Base-by-base conservation (phyloP, 768 basidiomycete genomes). In the Boletales sp. region DNA sequence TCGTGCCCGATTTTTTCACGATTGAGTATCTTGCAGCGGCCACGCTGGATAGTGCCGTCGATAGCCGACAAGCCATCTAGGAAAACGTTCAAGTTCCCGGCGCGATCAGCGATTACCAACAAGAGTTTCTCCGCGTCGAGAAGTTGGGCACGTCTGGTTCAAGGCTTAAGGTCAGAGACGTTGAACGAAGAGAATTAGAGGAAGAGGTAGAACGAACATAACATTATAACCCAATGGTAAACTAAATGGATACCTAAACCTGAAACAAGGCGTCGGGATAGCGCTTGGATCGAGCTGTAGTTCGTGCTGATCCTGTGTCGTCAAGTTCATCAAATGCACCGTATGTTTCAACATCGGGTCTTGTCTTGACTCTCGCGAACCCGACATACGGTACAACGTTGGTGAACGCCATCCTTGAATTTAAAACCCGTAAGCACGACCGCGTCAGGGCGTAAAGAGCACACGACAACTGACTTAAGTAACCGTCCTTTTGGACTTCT, bases 1-100 rank as follows among this genome's bases (percentile, higher is more conserved):
- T 74, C 67, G 4, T 68, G 59, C 0, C 77, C 80, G 13, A 81
- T 69, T 57, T 75, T 80, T 49, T 76, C 73, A 8, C 69, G 70
- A 47, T 72, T 68, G 13, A 82, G 59, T 0, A 17, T 31, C 44
- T 73, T 74, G 32, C 66, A 61, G 7, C 49, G 48, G 1, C 57
- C 48, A 7, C 57, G 57, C 0, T 33, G 13, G 9, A 80, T 56
- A 0, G 73, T 68, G 11, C 60, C 49, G 0, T 66, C 63, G 8
- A 82, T 63, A 11, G 37, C 50, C 2, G 49, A 34, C 2, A 72
- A 48, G 0, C 30, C 21, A 1, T 80, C 80, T 15, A 76, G 51
- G 46, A 67, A 80, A 3, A 82, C 59, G 18, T 48, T 57, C 14
- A 78, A 33, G 31, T 68, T 61, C 8, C 70, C 71, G 1, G 41